A percentile compares a stretch with the other conserved stretches of the same genome.
Conservation (phyloP, 2,329 filamentous ascomycete species). For the Colletotrichum tropicale region DNA sequence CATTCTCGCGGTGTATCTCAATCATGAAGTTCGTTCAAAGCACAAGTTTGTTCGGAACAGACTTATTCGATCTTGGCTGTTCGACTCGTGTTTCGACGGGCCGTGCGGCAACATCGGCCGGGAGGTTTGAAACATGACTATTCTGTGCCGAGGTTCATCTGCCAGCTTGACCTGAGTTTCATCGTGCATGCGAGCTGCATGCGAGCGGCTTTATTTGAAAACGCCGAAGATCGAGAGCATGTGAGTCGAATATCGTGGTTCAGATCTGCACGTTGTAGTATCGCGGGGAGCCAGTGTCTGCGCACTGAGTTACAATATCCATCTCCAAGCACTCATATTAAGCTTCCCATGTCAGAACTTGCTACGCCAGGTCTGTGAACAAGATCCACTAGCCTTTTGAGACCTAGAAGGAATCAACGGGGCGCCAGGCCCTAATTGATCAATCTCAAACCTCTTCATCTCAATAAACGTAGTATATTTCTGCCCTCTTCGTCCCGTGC, state of each 20-base stretch:
- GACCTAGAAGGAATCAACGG: fast-evolving
- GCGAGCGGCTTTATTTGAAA: not conserved
- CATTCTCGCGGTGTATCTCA: constrained; percentile 19
- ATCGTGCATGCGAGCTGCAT: not conserved
- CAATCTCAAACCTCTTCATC: not conserved
- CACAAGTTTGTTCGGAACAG: not conserved
- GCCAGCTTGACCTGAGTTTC: not conserved
- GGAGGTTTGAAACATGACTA: not conserved
- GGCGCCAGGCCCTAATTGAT: fast-evolving
- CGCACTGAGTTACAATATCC: not conserved
- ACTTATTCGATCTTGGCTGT: not conserved
- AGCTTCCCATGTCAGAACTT: not conserved
- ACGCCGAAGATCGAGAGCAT: not conserved
- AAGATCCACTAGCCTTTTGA: not conserved
- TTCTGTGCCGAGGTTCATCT: not conserved
- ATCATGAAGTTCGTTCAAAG: not conserved
- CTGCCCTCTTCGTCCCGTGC: not conserved
- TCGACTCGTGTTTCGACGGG: not conserved
- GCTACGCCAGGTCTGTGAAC: not conserved
- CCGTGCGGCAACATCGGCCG: not conserved
- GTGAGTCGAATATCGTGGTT: not conserved
- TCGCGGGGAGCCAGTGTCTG: fast-evolving
- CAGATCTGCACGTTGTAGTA: not conserved
- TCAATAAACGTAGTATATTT: not conserved
- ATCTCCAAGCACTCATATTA: not conserved